Conservation (phyloP, 441 rosid genomes). For the Manihot esculenta region DNA sequence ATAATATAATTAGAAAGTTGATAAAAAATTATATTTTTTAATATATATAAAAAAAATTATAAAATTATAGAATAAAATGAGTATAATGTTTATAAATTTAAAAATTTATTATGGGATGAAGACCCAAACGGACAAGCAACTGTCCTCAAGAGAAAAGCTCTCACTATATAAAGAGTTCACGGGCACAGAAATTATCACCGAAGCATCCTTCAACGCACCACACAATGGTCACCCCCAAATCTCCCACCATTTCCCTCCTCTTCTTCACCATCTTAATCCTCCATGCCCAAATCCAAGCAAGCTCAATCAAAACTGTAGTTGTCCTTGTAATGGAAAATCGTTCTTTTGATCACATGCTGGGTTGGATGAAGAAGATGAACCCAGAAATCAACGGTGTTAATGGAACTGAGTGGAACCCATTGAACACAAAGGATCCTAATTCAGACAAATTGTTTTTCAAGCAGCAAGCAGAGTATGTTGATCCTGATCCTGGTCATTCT, state of each 20-base stretch:
- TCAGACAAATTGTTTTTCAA: constrained; percentile 45
- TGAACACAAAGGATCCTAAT: constrained; percentile 45
- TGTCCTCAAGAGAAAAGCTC: not conserved
- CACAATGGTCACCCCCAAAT: constrained; percentile 18
- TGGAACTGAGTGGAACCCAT: constrained; percentile 57
- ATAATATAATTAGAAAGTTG: too few species aligned
- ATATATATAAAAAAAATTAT: too few species aligned
- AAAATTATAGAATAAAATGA: too few species aligned
- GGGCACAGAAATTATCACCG: not conserved
- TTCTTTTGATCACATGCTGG: constrained; percentile 93
- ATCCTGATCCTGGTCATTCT: constrained; percentile 96
- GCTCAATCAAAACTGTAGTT: constrained; percentile 67
- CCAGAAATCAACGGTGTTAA: constrained; percentile 81
- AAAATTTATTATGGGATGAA: too few species aligned
- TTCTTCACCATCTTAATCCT: constrained; percentile 18
- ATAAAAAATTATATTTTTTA: too few species aligned
- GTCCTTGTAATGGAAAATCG: constrained; percentile 89
- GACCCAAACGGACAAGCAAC: not conserved
- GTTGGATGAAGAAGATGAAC: constrained; percentile 89
- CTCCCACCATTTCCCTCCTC: not conserved
- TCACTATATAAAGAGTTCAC: constrained; percentile 1
- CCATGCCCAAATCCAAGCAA: constrained; percentile 26
- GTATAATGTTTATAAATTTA: too few species aligned
- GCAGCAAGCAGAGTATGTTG: constrained; percentile 57
- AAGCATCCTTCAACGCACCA: not conserved